Conservation (phyloP, 2,329 filamentous ascomycete species). For the Pestalotiopsis sp. region DNA sequence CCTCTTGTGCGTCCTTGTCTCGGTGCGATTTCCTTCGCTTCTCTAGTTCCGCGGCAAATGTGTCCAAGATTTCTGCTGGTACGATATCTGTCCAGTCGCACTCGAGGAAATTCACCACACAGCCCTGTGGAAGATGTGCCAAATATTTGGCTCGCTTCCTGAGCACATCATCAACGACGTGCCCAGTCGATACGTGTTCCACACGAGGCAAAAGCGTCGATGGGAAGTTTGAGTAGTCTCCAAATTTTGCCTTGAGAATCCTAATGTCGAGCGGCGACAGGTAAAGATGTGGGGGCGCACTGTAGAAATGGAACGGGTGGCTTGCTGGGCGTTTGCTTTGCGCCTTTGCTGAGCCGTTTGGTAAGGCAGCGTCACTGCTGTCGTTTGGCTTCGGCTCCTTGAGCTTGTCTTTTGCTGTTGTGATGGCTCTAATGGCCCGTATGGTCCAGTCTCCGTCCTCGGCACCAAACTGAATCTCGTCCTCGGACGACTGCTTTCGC, state of each 20-base stretch:
- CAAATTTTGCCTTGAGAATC: constrained; percentile 88
- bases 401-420: constrained; percentile 75
- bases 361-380: not conserved
- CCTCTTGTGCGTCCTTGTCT: constrained; percentile 84
- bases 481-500: constrained; percentile 77
- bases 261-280: constrained; percentile 89
- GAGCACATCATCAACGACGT: constrained; percentile 83
- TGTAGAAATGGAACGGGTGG: constrained; percentile 81
- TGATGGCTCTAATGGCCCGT: constrained; percentile 77
- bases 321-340: constrained; percentile 34
- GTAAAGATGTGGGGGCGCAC: constrained; percentile 84
- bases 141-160: constrained; percentile 86
- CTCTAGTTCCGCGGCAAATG: constrained; percentile 77
- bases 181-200: constrained; percentile 86
- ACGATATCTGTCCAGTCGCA: constrained; percentile 96
- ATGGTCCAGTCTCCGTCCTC: constrained; percentile 93
- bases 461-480: constrained; percentile 83
- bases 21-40: constrained; percentile 74
- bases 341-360: constrained; percentile 4
- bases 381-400: constrained; percentile 41
- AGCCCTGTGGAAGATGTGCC: constrained; percentile 84
- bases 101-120: constrained; percentile 86
- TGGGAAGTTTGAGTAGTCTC: constrained; percentile 79
- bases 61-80: constrained; percentile 70
- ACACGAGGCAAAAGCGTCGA: constrained; percentile 84